Evolutionary conservation across 257 asterid species (phyloP).

Genomic region (Gentiana macrophylla): DNA sequence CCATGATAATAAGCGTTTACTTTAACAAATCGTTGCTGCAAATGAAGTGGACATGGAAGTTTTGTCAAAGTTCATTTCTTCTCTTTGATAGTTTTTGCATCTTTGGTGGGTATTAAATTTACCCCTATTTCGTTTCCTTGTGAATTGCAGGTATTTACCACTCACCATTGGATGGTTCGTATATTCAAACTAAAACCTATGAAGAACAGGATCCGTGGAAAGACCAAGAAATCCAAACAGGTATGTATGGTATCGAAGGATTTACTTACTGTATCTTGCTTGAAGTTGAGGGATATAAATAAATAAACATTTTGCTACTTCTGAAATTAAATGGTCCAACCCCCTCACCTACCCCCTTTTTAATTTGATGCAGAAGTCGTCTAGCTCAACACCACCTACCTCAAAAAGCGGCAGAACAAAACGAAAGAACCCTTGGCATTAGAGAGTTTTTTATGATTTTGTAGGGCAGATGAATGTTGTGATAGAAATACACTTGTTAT

Average conservation of each 20-base stretch:
- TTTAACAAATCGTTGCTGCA: too few species aligned
- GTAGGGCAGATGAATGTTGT: slow-evolving; percentile 11
- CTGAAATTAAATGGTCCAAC: background rate
- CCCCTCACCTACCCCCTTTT: background rate
- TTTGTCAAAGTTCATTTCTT: too few species aligned
- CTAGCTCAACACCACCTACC: slow-evolving; percentile 22
- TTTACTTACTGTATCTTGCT: too few species aligned
- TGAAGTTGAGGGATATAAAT: too few species aligned
- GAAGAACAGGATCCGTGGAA: slow-evolving; percentile 82
- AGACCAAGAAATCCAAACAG: slow-evolving; percentile 80
- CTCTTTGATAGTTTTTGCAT: background rate
- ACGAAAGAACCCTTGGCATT: slow-evolving; percentile 85
- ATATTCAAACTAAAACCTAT: slow-evolving; percentile 78
- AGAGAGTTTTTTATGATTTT: slow-evolving; percentile 12
- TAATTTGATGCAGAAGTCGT: slow-evolving; percentile 38
- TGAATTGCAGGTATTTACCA: slow-evolving; percentile 72
- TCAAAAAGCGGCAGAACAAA: slow-evolving; percentile 41
- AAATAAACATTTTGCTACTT: background rate
- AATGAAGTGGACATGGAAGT: too few species aligned
- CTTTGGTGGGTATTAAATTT: background rate
- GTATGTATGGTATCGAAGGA: slow-evolving; percentile 18
- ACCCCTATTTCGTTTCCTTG: too few species aligned
- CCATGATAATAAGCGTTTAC: too few species aligned
- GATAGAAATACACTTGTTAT: slow-evolving; percentile 2
- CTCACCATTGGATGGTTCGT: slow-evolving; percentile 99